Conservation (phyloP, 2,329 filamentous ascomycete genomes). For the Macroventuria anomochaeta region DNA sequence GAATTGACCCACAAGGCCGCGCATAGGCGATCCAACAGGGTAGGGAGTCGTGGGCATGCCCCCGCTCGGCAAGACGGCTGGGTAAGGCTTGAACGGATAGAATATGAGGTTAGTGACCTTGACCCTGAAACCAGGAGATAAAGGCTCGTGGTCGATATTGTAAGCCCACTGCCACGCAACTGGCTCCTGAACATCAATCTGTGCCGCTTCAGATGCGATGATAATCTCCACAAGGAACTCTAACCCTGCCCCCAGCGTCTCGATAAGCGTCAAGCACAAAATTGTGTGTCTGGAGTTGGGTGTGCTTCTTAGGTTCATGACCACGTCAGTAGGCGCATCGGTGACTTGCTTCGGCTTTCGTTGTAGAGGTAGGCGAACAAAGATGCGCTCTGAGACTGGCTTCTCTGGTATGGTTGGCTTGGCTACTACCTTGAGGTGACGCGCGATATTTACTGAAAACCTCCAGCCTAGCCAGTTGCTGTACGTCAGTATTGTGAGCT, state of each 20-base stretch:
- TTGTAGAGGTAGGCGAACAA: background rate
- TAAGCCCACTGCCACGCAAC: background rate
- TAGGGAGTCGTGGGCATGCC: background rate
- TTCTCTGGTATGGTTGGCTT: background rate
- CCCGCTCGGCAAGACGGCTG: background rate
- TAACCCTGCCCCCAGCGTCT: background rate
- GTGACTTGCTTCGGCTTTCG: background rate
- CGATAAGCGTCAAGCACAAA: background rate
- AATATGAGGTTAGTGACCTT: background rate
- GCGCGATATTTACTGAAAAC: background rate
- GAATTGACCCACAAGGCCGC: background rate
- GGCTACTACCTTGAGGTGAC: background rate
- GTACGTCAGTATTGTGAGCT: background rate
- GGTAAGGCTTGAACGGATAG: background rate
- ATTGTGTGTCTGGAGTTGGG: background rate
- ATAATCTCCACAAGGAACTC: background rate
- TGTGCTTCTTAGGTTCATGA: background rate
- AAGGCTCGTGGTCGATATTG: background rate
- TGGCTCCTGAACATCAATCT: background rate
- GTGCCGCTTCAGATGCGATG: background rate
- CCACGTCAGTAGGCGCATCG: background rate
- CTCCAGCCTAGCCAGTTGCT: constrained; percentile 3
- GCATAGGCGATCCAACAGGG: background rate
- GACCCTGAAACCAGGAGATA: background rate
- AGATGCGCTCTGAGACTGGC: background rate